Conservation (phyloP, 371 early-diverging fungal species). For the Mortierella sp. region DNA sequence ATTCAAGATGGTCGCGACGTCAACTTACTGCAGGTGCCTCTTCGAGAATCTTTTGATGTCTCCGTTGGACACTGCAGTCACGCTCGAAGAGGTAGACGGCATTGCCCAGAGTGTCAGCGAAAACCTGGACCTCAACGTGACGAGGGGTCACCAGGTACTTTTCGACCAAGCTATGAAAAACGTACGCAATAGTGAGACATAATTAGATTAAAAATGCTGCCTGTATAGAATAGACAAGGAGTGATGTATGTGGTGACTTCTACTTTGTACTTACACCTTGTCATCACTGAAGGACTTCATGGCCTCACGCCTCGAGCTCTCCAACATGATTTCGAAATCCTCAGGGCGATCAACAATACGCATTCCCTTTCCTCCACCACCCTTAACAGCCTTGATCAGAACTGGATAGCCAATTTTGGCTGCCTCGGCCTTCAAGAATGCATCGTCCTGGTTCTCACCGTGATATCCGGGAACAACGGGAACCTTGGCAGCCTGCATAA, state of each 20-base stretch:
- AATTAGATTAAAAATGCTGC: not conserved
- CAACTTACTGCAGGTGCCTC: constrained; percentile 81
- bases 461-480: constrained; percentile 97
- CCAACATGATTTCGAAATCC: constrained; percentile 90
- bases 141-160: constrained; percentile 88
- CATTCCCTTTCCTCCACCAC: constrained; percentile 99
- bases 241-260: too few relatives aligned
- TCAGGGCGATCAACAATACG: constrained; percentile 81
- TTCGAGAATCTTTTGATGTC: constrained; percentile 98
- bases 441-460: constrained; percentile 87
- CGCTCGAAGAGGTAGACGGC: constrained; percentile 95
- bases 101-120: constrained; percentile 92
- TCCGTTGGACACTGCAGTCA: constrained; percentile 97
- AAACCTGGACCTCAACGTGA: constrained; percentile 98
- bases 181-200: not conserved
- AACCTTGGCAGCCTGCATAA: constrained; percentile 91
- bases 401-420: constrained; percentile 93
- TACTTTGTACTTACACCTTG: constrained; percentile 65
- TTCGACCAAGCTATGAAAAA: constrained; percentile 75
- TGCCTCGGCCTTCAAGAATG: constrained; percentile 82
- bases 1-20: not conserved
- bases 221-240: not conserved
- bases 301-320: constrained; percentile 88
- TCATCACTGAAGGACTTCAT: constrained; percentile 94
- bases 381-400: constrained; percentile 95